Evolutionary conservation across 108 stramenopile genomes (phyloP).

Genomic region (Cyclotella choctawhatcheeana): DNA sequence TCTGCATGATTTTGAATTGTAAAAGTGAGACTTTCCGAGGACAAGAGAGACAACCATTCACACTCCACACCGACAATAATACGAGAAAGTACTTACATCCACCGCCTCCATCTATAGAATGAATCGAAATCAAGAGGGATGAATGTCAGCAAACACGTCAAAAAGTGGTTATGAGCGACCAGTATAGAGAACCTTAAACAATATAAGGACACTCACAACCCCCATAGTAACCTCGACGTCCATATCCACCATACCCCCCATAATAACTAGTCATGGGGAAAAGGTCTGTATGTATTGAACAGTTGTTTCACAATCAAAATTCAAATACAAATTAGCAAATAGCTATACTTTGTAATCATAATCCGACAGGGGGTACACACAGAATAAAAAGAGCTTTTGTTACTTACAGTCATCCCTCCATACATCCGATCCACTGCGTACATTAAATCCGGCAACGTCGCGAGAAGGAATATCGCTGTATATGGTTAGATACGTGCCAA

Average conservation of each 20-base stretch:
- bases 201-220: conserved; percentile 7
- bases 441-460: conserved; percentile 29
- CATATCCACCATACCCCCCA: conserved; percentile 7
- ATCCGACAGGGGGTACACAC: no score
- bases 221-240: conserved; percentile 11
- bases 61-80: no score
- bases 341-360: conserved; percentile 1
- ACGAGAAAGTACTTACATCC: no score
- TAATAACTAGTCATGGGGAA: conserved; percentile 31
- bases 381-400: not conserved
- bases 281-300: not conserved
- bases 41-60: not conserved
- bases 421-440: conserved; percentile 34
- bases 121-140: not conserved
- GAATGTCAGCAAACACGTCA: not conserved
- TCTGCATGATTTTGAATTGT: not conserved
- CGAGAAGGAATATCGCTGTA: conserved; percentile 46
- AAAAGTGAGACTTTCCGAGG: no score
- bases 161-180: no score
- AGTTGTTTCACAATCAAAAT: not conserved
- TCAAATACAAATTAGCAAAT: conserved; percentile 6
- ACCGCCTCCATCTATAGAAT: conserved; percentile 1
- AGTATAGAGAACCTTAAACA: not conserved
- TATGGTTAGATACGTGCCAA: conserved; percentile 1
- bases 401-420: conserved; percentile 41